Percentiles rank a stretch among this genome's conserved stretches.
These are phyloP conservation scores for Aaosphaeria pasadenensis DNA, from an alignment of 2,329 filamentous ascomycete species.

Conservation along the genomic window DNA sequence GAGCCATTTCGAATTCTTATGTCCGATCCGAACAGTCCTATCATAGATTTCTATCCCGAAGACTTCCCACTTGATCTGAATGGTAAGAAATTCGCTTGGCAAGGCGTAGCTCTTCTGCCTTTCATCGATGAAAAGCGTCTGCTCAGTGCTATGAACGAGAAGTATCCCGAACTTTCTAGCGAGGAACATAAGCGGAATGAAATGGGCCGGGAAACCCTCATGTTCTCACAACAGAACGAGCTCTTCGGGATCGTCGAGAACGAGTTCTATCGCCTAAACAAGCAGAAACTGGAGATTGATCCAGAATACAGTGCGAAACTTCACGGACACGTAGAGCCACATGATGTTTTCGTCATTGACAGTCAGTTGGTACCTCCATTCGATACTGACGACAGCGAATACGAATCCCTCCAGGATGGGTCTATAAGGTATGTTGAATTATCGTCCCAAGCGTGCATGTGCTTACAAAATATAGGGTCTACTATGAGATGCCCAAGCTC, in stretches of 20 bases:
- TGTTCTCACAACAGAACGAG: slow-evolving; percentile 80
- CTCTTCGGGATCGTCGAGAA: slow-evolving; percentile 81
- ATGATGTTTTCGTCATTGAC: slow-evolving; percentile 80
- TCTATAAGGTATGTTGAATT: slow-evolving; percentile 71
- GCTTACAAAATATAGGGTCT: slow-evolving; percentile 59
- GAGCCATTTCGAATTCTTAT: slow-evolving; percentile 87
- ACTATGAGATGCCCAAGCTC: slow-evolving; percentile 74
- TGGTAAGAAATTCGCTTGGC: slow-evolving; percentile 98
- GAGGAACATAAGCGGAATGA: slow-evolving; percentile 78
- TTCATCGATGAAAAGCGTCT: slow-evolving; percentile 94
- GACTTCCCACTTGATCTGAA: slow-evolving; percentile 93
- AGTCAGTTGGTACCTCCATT: slow-evolving; percentile 77
- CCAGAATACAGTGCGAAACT: slow-evolving; percentile 73
- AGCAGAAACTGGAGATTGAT: slow-evolving; percentile 65
- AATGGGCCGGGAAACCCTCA: slow-evolving; percentile 74
- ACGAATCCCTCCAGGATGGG: slow-evolving; percentile 51
- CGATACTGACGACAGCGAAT: slow-evolving; percentile 45
- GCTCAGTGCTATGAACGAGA: slow-evolving; percentile 75
- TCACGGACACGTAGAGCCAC: slow-evolving; percentile 76
- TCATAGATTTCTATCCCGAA: slow-evolving; percentile 96
- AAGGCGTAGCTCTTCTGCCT: slow-evolving; percentile 86
- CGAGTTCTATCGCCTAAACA: slow-evolving; percentile 85
- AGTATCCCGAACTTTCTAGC: slow-evolving; percentile 73
- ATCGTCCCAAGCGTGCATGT: background rate
- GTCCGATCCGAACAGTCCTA: slow-evolving; percentile 81